These are phyloP conservation scores for Inga laurina DNA, from an alignment of 306 rosid species.

Conservation along the genomic window DNA sequence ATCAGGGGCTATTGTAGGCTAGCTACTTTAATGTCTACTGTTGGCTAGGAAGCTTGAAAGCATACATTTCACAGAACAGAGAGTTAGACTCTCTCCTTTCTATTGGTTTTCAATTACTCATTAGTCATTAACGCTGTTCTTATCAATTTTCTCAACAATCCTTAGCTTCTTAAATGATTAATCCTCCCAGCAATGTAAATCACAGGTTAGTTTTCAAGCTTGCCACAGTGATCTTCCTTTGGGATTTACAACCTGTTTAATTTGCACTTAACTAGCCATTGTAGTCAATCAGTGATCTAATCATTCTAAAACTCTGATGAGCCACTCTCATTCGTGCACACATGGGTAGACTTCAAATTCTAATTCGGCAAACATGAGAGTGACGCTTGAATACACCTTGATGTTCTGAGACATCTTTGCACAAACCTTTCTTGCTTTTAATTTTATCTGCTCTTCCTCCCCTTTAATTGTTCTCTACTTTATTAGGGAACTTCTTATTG, in stretches of 20 bases:
- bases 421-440: not conserved
- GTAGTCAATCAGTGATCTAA: not conserved
- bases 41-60: constrained; percentile 1
- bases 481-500: not conserved
- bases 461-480: not conserved
- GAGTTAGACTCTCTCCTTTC: not conserved
- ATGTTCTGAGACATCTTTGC: not conserved
- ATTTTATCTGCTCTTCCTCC: not conserved
- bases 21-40: not conserved
- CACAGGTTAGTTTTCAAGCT: constrained; percentile 14
- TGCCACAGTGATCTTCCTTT: not conserved
- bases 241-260: not conserved
- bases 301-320: not conserved
- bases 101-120: not conserved
- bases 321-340: not conserved
- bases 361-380: not conserved
- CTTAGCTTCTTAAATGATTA: not conserved
- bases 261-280: not conserved
- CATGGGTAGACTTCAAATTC: not conserved
- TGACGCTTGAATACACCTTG: not conserved
- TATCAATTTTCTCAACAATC: not conserved
- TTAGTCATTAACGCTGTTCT: not conserved
- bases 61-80: not conserved
- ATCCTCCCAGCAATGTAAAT: not conserved
- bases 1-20: constrained; percentile 5